Evolutionary conservation across 148 eudicot species (phyloP), one percentile per base, ranked within the genome.

Genomic region (Diospyros kaki): DNA sequence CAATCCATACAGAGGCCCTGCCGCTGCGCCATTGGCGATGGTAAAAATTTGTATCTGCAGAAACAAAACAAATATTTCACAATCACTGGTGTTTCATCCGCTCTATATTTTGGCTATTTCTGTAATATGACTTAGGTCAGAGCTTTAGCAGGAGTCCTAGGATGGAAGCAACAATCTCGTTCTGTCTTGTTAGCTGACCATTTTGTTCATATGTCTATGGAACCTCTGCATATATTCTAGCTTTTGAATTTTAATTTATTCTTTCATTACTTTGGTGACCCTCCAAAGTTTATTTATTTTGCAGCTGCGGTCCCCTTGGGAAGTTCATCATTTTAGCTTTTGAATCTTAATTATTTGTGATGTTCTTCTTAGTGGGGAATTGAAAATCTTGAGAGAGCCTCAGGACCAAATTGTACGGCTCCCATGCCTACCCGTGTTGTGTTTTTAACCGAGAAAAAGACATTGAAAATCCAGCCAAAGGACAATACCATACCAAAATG

Each of bases 201-300:
- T 18, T 66, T 58, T 73, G 81, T 78, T 65, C 18, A 73, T 73
- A 66, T 73, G 73, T 78, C 52, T 67, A 59, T 64, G 53, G 63
- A 51, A 59, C 69, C 73, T 4, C 48, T 59, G 64, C 66, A 55
- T 76, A 67, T 6, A 63, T 18, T 66, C 42, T 6, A 28, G 28
- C 28, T 44, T 43, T 58, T 6, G 5, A 56, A 10, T 43, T 66
- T 44, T 4, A 75, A 54, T 9, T 18, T 60, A 18, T 72, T 71
- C 64, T 38, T 42, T 43, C 3, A 15, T 42, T 39, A 39, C 11
- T 1, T 6, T 42, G 38, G 28, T 69, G 44, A 42, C 42, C 53
- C 5, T 69, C 11, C 0, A 12, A 4, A 48, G 28, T 39, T 68
- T 51, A 13, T 13, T 1, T 28, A 11, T 63, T 4, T 61, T 63